Percentiles rank a stretch among this genome's conserved stretches.
Evolutionary conservation across 139 green algal species (phyloP).

Genomic region (Edaphochlamys debaryana): DNA sequence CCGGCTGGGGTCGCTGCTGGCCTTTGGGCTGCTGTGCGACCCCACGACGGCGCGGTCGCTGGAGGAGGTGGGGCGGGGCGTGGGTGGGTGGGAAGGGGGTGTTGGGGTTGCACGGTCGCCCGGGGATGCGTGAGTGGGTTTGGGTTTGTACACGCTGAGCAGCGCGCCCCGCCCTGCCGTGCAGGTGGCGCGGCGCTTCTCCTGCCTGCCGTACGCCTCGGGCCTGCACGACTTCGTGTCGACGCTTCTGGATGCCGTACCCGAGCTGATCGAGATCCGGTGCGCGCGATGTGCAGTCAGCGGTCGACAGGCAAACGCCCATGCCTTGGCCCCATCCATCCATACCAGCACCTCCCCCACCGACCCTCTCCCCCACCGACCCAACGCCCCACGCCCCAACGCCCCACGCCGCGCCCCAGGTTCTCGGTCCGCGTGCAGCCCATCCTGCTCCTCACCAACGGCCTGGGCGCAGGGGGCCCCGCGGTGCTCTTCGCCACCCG

Average conservation of each 20-base stretch:
- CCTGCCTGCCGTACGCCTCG: neutral
- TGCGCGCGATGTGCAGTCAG: neutral
- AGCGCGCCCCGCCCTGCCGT: neutral
- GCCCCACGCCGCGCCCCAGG: neutral
- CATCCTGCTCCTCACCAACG: conserved; percentile 19
- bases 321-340: neutral
- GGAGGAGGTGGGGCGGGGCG: neutral
- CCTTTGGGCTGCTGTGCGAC: neutral
- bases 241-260: neutral
- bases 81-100: neutral
- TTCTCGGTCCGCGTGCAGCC: conserved; percentile 4
- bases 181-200: neutral
- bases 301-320: neutral
- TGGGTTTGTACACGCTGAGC: neutral
- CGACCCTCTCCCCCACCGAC: neutral
- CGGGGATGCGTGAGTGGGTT: neutral
- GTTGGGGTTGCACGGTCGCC: neutral
- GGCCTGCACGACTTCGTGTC: conserved; percentile 7
- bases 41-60: neutral
- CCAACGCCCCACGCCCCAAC: too few relatives aligned
- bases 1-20: conserved; percentile 10
- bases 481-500: conserved; percentile 15
- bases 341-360: neutral
- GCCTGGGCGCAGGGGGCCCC: neutral
- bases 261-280: conserved; percentile 23